Evolutionary conservation across 352 stramenopile species (phyloP).

Genomic region (Aphanomyces invadans): DNA sequence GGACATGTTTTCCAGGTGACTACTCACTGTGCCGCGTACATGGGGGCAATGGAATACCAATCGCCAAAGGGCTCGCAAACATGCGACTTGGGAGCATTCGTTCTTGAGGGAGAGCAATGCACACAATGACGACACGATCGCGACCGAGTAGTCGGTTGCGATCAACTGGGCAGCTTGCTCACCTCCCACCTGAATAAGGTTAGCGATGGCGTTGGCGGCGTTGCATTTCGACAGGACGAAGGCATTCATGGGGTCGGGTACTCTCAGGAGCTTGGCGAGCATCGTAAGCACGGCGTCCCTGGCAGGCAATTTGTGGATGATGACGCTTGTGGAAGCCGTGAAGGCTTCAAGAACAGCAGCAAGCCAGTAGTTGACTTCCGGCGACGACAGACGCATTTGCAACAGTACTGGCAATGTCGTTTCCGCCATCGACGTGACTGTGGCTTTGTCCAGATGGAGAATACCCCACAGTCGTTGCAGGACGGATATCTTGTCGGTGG

Average conservation of each 20-base stretch:
- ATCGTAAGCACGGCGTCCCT: neutral
- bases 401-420: neutral
- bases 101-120: neutral
- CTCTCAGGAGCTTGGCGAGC: neutral
- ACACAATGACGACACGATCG: neutral
- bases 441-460: neutral
- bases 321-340: neutral
- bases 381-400: neutral
- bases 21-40: neutral
- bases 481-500: neutral
- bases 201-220: neutral
- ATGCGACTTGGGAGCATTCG: neutral
- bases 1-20: neutral
- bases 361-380: constrained; percentile 11
- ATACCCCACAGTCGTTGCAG: neutral
- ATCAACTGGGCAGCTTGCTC: neutral
- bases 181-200: neutral
- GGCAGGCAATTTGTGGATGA: neutral
- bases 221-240: constrained; percentile 1
- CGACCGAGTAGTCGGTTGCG: neutral
- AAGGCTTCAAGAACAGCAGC: neutral
- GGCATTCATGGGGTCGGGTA: neutral
- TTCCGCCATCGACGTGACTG: neutral
- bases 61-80: neutral
- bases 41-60: neutral